Base-by-base conservation (phyloP, 2,329 filamentous ascomycete species). In the Claviceps cyperi region DNA sequence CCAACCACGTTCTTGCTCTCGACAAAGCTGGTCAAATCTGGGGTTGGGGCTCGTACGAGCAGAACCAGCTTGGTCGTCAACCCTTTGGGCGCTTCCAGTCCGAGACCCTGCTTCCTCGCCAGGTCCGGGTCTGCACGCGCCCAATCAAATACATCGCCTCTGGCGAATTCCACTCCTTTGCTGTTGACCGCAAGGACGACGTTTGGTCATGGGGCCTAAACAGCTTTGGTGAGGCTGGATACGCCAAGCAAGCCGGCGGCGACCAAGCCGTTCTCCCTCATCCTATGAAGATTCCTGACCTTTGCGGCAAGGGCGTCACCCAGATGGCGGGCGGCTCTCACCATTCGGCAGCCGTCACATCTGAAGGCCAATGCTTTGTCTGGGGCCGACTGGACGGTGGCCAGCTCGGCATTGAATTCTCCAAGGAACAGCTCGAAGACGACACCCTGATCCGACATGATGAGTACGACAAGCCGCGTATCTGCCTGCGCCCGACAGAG, bases 171-270 rank as follows among this genome's bases (percentile, higher is more conserved):
- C 86, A 94, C 70, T 85, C 81, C 57, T 91, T 94, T 57, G 86
- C 86, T 17, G 73, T 94, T 45, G 80, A 84, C 65, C 75, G 77
- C 51, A 75, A 78, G 14, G 85, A 81, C 39, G 74, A 77, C 32
- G 83, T 91, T 35, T 92, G 81, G 66, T 78, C 81, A 0, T 94
- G 88, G 87, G 88, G 89, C 22, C 71, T 91, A 32, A 94, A 94
- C 74, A 89, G 85, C 67, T 94, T 86, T 65, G 85, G 83, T 54
- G 83, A 94, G 69, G 86, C 85, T 15, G 87, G 70, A 4, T 78
- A 85, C 48, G 71, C 72, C 47, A 71, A 75, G 48, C 75, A 85
- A 51, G 70, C 68, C 37, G 64, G 70, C 19, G 64, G 66, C 52
- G 66, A 73, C 17, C 76, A 77, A 28, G 82, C 81, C 49, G 86